Base-by-base conservation (phyloP, 2,329 filamentous ascomycete species). In the Cladosporium sp. region DNA sequence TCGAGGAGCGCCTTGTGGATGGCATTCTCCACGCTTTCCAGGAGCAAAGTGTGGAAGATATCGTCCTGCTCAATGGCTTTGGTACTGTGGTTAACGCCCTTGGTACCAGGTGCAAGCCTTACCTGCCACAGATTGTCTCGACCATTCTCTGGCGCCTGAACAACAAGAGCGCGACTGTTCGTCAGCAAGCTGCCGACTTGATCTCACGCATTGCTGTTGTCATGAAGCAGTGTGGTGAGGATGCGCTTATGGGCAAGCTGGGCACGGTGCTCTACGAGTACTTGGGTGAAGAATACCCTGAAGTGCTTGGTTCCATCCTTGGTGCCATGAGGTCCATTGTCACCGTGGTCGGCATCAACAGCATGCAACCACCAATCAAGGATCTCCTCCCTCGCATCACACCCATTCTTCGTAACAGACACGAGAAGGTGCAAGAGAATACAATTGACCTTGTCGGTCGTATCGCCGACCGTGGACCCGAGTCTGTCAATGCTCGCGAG, bases 371-470 rank as follows among this genome's bases (percentile, higher is more conserved):
- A 15, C 94, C 95, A 2, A 98, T 99, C 82, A 94, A 94, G 77
- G 96, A 99, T 77, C 85, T 99, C 34, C 86, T 99, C 11, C 95
- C 95, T 18, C 92, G 95, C 49, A 87, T 99, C 38, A 99, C 95
- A 1, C 95, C 95, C n/a, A 99, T 99, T 77, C 85, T 99, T 64
- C 92, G 95, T 76, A 99, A 99, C 81, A 91, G 95, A 70, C 95
- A 99, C 81, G 95, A 99, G 77, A 99, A 99, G 80, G 96, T 99
- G 52, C 95, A 99, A 78, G 95, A 99, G 76, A 99, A 99, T 80
- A 98, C 95, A 0, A 98, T 99, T 73, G 95, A 99, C 78, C 86
- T 99, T 2, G 95, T 99, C 24, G 95, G 95, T 65, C 94, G 95
- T 84, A 98, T 99, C 73, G 95, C 96, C 18, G 95, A 99, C 80